Conservation (phyloP, 2,329 filamentous ascomycete species). For the Aureobasidium pullulans region DNA sequence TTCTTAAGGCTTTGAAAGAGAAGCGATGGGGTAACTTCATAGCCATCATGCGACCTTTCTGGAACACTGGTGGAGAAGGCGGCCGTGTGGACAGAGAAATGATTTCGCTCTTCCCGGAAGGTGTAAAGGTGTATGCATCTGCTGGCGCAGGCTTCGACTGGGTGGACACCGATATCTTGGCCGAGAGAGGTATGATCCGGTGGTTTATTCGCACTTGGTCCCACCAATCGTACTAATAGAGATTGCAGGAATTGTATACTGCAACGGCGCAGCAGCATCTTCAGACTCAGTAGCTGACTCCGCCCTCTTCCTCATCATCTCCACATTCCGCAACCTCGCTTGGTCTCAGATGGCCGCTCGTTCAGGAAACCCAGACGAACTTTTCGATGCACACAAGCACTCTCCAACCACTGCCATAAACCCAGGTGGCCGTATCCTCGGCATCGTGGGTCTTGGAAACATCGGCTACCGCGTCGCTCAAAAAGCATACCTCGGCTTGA, state of each 20-base stretch:
- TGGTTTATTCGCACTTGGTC: neutral
- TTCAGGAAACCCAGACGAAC: slow-evolving; percentile 37
- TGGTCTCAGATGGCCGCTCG: slow-evolving; percentile 56
- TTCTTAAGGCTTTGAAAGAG: slow-evolving; percentile 32
- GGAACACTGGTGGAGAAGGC: slow-evolving; percentile 60
- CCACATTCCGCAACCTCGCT: slow-evolving; percentile 59
- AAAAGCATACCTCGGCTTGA: slow-evolving; percentile 52
- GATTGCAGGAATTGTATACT: slow-evolving; percentile 55
- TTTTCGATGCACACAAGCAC: slow-evolving; percentile 52
- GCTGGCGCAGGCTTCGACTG: slow-evolving; percentile 59
- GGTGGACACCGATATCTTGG: slow-evolving; percentile 54
- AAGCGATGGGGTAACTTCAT: slow-evolving; percentile 37
- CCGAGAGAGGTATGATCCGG: slow-evolving; percentile 32
- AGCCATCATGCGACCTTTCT: slow-evolving; percentile 52
- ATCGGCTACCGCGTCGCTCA: slow-evolving; percentile 46
- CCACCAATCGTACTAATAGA: neutral
- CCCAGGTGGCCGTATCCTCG: slow-evolving; percentile 53
- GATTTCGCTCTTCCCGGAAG: slow-evolving; percentile 46
- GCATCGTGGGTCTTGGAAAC: slow-evolving; percentile 62
- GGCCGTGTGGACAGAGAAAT: slow-evolving; percentile 55
- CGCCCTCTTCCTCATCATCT: slow-evolving; percentile 60
- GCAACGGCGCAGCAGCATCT: slow-evolving; percentile 63
- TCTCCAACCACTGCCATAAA: slow-evolving; percentile 56
- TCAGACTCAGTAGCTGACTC: slow-evolving; percentile 68
- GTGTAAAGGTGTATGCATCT: slow-evolving; percentile 50